Base-by-base conservation (phyloP, 768 basidiomycete species). In the Calocera viscosa region DNA sequence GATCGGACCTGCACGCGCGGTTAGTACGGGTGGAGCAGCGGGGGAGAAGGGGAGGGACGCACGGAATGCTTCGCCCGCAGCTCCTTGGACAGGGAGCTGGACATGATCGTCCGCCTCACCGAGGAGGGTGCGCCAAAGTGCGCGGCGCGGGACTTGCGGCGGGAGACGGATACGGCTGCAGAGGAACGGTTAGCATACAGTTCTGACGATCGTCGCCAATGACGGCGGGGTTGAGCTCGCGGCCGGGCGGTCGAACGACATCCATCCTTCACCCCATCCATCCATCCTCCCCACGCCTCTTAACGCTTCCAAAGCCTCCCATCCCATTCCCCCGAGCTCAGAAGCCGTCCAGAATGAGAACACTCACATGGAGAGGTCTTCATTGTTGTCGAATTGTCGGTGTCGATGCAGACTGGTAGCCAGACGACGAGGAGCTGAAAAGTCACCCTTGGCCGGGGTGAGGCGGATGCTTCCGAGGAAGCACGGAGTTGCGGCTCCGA, bases 141-240 rank as follows among this genome's bases (percentile, higher is more conserved):
- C 72, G 90, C 90, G 86, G 96, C 97, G 82, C 94, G 92, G 74
- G 88, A 86, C 86, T 97, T 98, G 85, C 96, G 91, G 77, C 94
- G 87, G 74, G 91, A 92, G 71, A 90, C 91, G 71, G 93, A 91
- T 75, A 89, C 85, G 76, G 90, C 93, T 94, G 72, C 35, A 19
- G 5, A 47, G 24, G 30, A n/a, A 8, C 7, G 33, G 30, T 60
- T 26, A 60, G 53, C 53, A 38, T 38, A 38, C 14, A 5, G 35
- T 38, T 38, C 35, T 47, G 16, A 3, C 8, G 7, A 24, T 47
- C 43, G 19, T 19, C 19, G 24, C 7, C 19, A 19, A 5, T 10
- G 19, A 5, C 16, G 19, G 16, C 43, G 43, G 43, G 43, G 43
- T 47, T 19, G 43, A 60, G 30, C 14, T 60, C 53, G 14, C 24